phyloP scores from a whole-genome alignment of 169 alveolate species.

The Neospora caninum region DNA sequence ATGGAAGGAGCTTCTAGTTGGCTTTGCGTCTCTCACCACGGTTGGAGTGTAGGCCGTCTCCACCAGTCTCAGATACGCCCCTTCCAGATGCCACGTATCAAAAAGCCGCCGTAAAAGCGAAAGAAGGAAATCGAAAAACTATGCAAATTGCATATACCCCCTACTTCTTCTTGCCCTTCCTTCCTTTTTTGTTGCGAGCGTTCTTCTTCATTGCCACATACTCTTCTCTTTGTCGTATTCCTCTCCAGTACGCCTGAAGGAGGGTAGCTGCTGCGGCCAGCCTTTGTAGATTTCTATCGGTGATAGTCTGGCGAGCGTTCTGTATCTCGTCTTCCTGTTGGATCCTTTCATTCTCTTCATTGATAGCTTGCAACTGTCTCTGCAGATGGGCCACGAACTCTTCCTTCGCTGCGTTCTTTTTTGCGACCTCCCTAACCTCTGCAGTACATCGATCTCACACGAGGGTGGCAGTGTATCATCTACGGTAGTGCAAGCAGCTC shows the following conservation, averaged over 20 bases:
- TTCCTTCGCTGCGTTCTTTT: constrained; percentile 34
- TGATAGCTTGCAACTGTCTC: constrained; percentile 27
- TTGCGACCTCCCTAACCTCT: constrained; percentile 40
- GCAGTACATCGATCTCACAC: background rate
- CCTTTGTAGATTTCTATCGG: constrained; percentile 14
- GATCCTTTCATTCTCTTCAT: constrained; percentile 54
- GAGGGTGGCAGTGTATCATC: too few relatives aligned
- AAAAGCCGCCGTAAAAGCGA: too few relatives aligned
- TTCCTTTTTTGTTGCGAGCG: constrained; percentile 47
- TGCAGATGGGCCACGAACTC: constrained; percentile 16
- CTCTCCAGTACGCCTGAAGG: constrained; percentile 66
- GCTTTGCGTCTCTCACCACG: too few relatives aligned
- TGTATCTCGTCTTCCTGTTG: constrained; percentile 29
- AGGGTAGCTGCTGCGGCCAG: constrained; percentile 55
- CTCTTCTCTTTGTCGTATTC: constrained; percentile 63
- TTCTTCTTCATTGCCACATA: constrained; percentile 61
- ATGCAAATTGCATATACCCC: too few relatives aligned
- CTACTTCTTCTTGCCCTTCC: constrained; percentile 33
- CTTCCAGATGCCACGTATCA: too few relatives aligned
- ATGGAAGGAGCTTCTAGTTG: too few relatives aligned
- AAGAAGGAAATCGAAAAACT: too few relatives aligned
- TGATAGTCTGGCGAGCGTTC: background rate
- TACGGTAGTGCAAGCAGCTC: too few relatives aligned
- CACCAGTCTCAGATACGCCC: too few relatives aligned
- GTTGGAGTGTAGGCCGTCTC: too few relatives aligned